Percentiles rank a stretch among this genome's conserved stretches.
Conservation (phyloP, 2,329 filamentous ascomycete species). For the Penicillium aurantiogriseum region DNA sequence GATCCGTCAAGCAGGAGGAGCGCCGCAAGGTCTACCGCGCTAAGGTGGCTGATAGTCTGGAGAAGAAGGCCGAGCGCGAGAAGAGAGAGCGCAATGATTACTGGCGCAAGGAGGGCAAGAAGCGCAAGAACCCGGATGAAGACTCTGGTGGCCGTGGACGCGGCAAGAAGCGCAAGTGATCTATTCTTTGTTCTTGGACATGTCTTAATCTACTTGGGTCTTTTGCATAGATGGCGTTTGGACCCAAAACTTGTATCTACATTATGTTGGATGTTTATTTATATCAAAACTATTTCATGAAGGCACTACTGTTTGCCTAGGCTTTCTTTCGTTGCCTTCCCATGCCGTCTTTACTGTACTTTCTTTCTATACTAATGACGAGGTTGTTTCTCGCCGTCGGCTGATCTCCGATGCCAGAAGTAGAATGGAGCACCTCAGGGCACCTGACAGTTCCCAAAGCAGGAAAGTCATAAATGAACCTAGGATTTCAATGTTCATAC, state of each 20-base stretch:
- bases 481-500: not conserved
- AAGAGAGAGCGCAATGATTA: conserved; percentile 90
- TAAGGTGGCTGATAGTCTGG: conserved; percentile 76
- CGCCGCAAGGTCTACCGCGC: conserved; percentile 74
- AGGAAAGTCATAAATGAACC: not conserved
- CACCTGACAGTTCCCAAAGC: not conserved
- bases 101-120: conserved; percentile 87
- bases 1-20: conserved; percentile 83
- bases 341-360: not conserved
- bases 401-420: not conserved
- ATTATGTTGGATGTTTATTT: conserved; percentile 4
- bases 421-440: not conserved
- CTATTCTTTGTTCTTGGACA: conserved; percentile 15
- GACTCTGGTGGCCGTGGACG: conserved; percentile 51
- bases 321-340: not conserved
- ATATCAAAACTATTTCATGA: conserved; percentile 3
- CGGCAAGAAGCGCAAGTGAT: conserved; percentile 46
- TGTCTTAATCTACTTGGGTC: conserved; percentile 14
- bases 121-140: conserved; percentile 59
- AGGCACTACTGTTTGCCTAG: not conserved
- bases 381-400: not conserved
- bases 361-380: not conserved
- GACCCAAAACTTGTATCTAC: conserved; percentile 20
- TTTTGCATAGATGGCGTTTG: conserved; percentile 29
- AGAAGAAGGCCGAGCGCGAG: conserved; percentile 83